Base-by-base conservation (phyloP, 805 yeast genomes). In the Alloascoidea hylecoeti region DNA sequence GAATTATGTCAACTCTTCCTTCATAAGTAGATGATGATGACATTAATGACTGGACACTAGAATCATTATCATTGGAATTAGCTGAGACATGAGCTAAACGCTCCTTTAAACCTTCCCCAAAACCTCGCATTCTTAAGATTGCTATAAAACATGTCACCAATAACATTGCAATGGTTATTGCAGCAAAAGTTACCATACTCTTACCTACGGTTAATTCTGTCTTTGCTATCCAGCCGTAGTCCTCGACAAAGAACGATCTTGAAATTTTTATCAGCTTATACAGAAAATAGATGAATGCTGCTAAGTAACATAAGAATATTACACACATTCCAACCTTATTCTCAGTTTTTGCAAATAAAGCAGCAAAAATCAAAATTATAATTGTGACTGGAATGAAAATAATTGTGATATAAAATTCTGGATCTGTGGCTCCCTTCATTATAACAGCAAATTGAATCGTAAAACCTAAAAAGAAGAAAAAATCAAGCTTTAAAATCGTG, bases 381-480 rank as follows among this genome's bases (percentile, higher is more conserved):
- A 68, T 46, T 2, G 72, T 64, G 18, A 63, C 42, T 2, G 73
- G 72, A 15, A 68, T 51, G 35, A 66, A 67, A 14, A 60, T 54
- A 27, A 66, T 56, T 0, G 75, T 68, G 18, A 68, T 48, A 3
- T 57, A 64, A 44, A 68, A 68, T 46, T 68, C 73, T 15, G 49
- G 52, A 13, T 65, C 64, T 39, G 50, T 55, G 17, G 54, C 50
- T 33, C 52, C 45, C 12, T 66, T 51, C 53, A 68, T 63, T 30
- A 68, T 64, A 33, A 66, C 68, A 16, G 64, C 49, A 44, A 66
- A 68, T 45, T 68, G 74, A 17, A 68, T 53, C 2, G 72, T 65
- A 50, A 68, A 68, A 2, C 70, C 73, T 16, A 67, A 47, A 42
- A 68, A 68, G 53, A 66, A 68, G 56, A 66, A 68, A 33, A 63